Percentiles rank a stretch among this genome's conserved stretches.
Evolutionary conservation across 2,329 filamentous ascomycete species (phyloP).

Genomic region (Lachnellula subtilissima): DNA sequence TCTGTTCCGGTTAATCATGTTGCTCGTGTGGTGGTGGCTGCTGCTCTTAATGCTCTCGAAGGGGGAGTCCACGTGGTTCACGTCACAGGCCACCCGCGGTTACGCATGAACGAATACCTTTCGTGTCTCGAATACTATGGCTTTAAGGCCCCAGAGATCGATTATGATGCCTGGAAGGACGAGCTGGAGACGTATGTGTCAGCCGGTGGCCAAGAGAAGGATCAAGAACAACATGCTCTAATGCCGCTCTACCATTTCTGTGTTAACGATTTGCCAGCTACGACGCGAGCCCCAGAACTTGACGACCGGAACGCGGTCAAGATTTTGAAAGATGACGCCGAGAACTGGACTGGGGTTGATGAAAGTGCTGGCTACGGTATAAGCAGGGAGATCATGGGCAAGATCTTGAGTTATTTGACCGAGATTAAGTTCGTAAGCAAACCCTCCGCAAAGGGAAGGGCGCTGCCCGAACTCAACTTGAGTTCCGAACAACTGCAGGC

Average conservation of each 20-base stretch:
- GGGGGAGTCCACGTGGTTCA: constrained; percentile 55
- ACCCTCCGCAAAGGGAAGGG: constrained; percentile 10
- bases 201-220: constrained; percentile 42
- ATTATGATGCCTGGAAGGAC: constrained; percentile 64
- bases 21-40: constrained; percentile 70
- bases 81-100: constrained; percentile 72
- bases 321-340: constrained; percentile 57
- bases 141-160: constrained; percentile 60
- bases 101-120: constrained; percentile 73
- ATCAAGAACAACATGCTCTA: constrained; percentile 60
- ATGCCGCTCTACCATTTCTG: constrained; percentile 67
- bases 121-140: constrained; percentile 65
- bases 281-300: constrained; percentile 62
- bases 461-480: constrained; percentile 8
- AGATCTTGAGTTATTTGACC: constrained; percentile 17
- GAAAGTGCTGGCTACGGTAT: constrained; percentile 18
- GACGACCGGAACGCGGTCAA: constrained; percentile 61
- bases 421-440: constrained; percentile 17
- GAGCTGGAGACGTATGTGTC: constrained; percentile 54
- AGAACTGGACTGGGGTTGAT: constrained; percentile 16
- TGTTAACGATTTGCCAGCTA: constrained; percentile 58
- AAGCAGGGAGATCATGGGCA: constrained; percentile 14
- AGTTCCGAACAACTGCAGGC: constrained; percentile 6
- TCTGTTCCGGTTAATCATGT: constrained; percentile 84
- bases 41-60: constrained; percentile 44